These are phyloP conservation scores for Cordyceps militaris DNA, from an alignment of 2,329 filamentous ascomycete genomes.

Conservation along the genomic window DNA sequence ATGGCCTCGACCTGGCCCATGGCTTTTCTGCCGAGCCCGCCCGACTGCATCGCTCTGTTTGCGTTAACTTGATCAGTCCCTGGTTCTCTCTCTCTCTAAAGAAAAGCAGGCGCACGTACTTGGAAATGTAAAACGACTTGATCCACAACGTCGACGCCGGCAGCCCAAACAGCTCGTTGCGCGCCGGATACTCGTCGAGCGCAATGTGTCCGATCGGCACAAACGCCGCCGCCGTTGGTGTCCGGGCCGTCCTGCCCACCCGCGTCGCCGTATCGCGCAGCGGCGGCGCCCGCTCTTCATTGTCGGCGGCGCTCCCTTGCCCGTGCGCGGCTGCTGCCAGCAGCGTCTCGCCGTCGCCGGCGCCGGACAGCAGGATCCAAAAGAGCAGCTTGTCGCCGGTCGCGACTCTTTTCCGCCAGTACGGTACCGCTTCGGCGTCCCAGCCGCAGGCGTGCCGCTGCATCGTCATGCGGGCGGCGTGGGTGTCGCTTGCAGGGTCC, in stretches of 20 bases:
- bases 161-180: constrained; percentile 26
- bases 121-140: constrained; percentile 35
- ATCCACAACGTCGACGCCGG: constrained; percentile 30
- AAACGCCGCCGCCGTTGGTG: constrained; percentile 26
- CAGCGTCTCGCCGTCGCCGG: constrained; percentile 16
- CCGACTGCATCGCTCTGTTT: constrained; percentile 26
- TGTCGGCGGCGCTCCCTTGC: neutral
- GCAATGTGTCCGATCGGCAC: constrained; percentile 35
- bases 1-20: constrained; percentile 30
- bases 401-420: constrained; percentile 28
- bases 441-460: constrained; percentile 41
- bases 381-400: constrained; percentile 31
- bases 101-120: neutral
- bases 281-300: constrained; percentile 15
- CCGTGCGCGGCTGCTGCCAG: constrained; percentile 22
- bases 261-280: constrained; percentile 29
- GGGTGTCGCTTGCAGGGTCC: constrained; percentile 33
- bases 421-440: constrained; percentile 30
- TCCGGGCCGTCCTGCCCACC: constrained; percentile 22
- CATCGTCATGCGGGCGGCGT: constrained; percentile 32
- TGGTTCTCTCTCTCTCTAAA: neutral
- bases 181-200: constrained; percentile 26
- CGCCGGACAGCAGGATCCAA: constrained; percentile 29
- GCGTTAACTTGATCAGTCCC: neutral
- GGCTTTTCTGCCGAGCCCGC: constrained; percentile 29